phyloP scores from a whole-genome alignment of 805 yeast species.

The Spencermartinsiella europaea region DNA sequence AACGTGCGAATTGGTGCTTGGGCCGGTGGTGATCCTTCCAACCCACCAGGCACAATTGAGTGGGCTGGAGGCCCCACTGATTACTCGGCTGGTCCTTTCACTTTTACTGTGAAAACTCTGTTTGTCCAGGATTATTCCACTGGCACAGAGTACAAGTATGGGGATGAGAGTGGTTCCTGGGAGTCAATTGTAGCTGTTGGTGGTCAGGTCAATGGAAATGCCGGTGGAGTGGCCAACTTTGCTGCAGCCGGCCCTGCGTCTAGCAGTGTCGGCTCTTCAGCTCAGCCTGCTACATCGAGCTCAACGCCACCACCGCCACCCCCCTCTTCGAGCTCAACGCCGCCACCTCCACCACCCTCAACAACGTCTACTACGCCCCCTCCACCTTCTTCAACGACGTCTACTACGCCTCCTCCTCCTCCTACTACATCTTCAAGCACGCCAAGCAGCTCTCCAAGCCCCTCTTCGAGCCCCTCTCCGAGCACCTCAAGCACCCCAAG shows the following conservation, averaged over 20 bases:
- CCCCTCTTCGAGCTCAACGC: neutral
- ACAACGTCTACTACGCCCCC: slow-evolving; percentile 1
- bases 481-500: slow-evolving; percentile 1
- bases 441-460: slow-evolving; percentile 17
- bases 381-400: neutral
- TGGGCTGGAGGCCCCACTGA: slow-evolving; percentile 71
- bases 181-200: slow-evolving; percentile 36
- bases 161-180: slow-evolving; percentile 38
- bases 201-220: slow-evolving; percentile 54
- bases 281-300: slow-evolving; percentile 11
- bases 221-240: neutral
- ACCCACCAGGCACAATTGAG: slow-evolving; percentile 55
- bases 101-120: slow-evolving; percentile 57
- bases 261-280: neutral
- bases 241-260: slow-evolving; percentile 2
- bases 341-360: slow-evolving; percentile 1
- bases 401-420: slow-evolving; percentile 11
- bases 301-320: slow-evolving; percentile 10
- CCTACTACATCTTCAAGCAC: slow-evolving; percentile 14
- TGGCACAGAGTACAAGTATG: slow-evolving; percentile 39
- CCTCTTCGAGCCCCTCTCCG: slow-evolving; percentile 2
- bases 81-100: slow-evolving; percentile 41
- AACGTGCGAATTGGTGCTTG: slow-evolving; percentile 56
- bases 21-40: slow-evolving; percentile 47
- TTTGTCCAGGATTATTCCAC: slow-evolving; percentile 55